phyloP scores from a whole-genome alignment of 1,284 basidiomycete genomes.

The Microbotryum saponariae region DNA sequence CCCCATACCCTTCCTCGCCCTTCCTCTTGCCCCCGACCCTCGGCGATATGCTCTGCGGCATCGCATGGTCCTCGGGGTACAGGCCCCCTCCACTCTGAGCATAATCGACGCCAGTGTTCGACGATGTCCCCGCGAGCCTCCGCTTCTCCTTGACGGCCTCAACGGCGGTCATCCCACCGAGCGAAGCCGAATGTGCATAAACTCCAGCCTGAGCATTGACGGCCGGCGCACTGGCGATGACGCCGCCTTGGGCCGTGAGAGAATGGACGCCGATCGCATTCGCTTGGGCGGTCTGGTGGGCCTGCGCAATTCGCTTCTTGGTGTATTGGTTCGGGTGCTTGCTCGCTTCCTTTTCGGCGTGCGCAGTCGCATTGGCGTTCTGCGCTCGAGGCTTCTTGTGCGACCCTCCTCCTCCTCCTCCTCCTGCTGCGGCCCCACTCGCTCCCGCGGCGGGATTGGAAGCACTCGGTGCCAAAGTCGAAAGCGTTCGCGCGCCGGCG shows the following conservation, averaged over 20 bases:
- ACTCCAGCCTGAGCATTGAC: conserved; percentile 8
- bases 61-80: neutral
- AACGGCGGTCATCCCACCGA: conserved; percentile 18
- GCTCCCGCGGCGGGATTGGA: neutral
- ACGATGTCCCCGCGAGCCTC: conserved; percentile 1
- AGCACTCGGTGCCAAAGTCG: neutral
- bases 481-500: neutral
- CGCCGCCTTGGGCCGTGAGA: neutral
- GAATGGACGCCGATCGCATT: no score
- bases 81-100: conserved; percentile 6
- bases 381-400: conserved; percentile 10
- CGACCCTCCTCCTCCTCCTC: neutral
- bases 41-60: conserved; percentile 12
- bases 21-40: conserved; percentile 22
- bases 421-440: neutral
- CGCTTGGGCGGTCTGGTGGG: neutral
- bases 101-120: conserved; percentile 9
- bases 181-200: conserved; percentile 3
- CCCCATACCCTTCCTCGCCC: conserved; percentile 16
- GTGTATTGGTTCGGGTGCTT: conserved; percentile 34
- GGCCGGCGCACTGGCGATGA: neutral
- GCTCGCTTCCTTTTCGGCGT: conserved; percentile 11
- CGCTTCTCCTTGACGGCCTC: conserved; percentile 23
- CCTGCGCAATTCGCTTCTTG: conserved; percentile 22
- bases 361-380: conserved; percentile 10